Evolutionary conservation across 371 early-diverging fungal species (phyloP), one percentile per base, ranked within the genome.

Genomic region (Zopfochytrium polystomum): DNA sequence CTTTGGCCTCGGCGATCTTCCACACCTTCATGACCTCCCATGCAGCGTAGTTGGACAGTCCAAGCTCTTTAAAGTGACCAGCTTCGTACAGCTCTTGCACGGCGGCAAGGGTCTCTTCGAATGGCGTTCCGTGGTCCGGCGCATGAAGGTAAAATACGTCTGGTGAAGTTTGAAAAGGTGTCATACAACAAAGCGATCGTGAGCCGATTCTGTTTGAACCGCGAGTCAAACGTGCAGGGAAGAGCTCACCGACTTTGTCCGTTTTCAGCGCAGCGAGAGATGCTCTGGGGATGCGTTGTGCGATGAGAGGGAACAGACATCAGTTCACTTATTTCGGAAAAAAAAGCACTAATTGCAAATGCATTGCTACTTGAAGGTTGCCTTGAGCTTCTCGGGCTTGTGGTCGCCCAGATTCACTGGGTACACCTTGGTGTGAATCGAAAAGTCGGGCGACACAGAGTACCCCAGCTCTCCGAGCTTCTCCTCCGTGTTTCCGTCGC

Each of bases 401-500:
- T 80, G 79, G 26, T 76, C 77, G 30, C 87, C 87, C 2, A 76
- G 57, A 38, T 73, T 63, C 27, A 72, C 61, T 0, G 87, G 87
- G 49, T 72, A 80, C 25, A 77, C 79, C 50, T 85, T 87, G n/a
- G 85, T 84, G 31, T 80, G 80, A 30, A 81, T 51, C 2, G 60
- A 65, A 56, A 75, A 79, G 3, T 34, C 31, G 9, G 32, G 57
- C 1, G 30, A 29, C 20, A 25, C 52, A 23, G 62, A 65, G 15
- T 67, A 75, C 25, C 66, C 45, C 26, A 80, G 38, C n/a, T 74
- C 73, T 2, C 65, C 75, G 47, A 81, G 73, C 27, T 75, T 64
- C 52, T 73, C 62, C 64, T 84, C 84, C 3, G 84, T 81, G 44
- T 76, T 80, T 15, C 84, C 84, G n/a, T 68, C 76, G 46, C 79